Evolutionary conservation across 1,284 basidiomycete genomes (phyloP).

Genomic region (Rhodotorula glutinis): DNA sequence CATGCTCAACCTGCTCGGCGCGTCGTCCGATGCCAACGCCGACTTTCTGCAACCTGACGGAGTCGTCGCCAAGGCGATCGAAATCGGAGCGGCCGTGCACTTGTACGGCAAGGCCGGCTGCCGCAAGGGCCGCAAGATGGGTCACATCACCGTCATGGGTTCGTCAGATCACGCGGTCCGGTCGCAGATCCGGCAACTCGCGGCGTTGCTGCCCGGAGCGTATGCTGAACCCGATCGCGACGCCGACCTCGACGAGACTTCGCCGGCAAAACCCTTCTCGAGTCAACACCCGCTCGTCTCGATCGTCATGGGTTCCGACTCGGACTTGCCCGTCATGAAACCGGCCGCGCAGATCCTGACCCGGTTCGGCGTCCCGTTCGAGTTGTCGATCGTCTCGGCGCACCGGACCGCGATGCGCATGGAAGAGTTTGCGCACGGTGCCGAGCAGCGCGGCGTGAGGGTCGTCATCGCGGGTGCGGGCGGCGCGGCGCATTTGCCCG

Average conservation of each 20-base stretch:
- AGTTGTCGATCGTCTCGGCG: slow-evolving; percentile 92
- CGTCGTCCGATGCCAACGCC: slow-evolving; percentile 50
- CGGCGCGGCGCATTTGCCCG: slow-evolving; percentile 93
- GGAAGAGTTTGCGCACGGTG: slow-evolving; percentile 75
- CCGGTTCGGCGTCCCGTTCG: slow-evolving; percentile 83
- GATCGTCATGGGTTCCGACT: slow-evolving; percentile 98
- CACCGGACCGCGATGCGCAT: slow-evolving; percentile 90
- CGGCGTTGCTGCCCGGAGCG: slow-evolving; percentile 51
- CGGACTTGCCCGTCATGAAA: slow-evolving; percentile 91
- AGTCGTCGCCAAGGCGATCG: slow-evolving; percentile 55
- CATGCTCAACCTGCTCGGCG: slow-evolving; percentile 94
- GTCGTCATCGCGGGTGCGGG: slow-evolving; percentile 93
- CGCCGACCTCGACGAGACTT: neutral
- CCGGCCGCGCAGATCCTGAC: slow-evolving; percentile 77
- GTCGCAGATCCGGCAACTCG: slow-evolving; percentile 65
- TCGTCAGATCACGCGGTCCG: slow-evolving; percentile 73
- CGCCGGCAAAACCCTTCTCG: slow-evolving; percentile 56
- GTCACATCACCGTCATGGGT: slow-evolving; percentile 89
- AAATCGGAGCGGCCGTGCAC: slow-evolving; percentile 74
- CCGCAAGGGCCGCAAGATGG: slow-evolving; percentile 93
- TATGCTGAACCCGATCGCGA: slow-evolving; percentile 51
- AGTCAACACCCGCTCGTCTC: slow-evolving; percentile 77
- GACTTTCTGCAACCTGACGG: slow-evolving; percentile 33
- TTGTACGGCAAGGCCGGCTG: slow-evolving; percentile 91
- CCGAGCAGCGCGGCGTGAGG: slow-evolving; percentile 68